Base-by-base conservation (phyloP, 2,329 filamentous ascomycete genomes). In the Hymenoscyphus infarciens region DNA sequence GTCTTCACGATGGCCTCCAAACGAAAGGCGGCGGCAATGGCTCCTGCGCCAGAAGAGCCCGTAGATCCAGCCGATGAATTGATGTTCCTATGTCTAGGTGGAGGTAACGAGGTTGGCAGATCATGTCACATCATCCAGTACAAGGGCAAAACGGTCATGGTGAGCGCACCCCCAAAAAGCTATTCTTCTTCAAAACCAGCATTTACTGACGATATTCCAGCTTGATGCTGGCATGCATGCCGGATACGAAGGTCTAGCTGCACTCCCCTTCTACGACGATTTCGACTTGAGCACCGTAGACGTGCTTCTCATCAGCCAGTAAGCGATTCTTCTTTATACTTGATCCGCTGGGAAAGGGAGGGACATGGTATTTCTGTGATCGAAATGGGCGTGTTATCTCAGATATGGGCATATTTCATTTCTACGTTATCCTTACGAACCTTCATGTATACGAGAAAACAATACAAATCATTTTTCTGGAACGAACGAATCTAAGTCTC, bases 131-230 rank as follows among this genome's bases (percentile, higher is more conserved):
- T 99, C 71, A 87, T 99, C 64, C 92, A 98, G 74, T 99, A 99
- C 84, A 99, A 98, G 79, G 95, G 95, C 66, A 99, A 99, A 78
- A 98, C 94, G 5, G 92, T 99, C 69, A 99, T 99, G 95, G 92
- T 96, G 80, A 70, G 86, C 63, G n/a, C n/a, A n/a, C n/a, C n/a
- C 57, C 58, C 5, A 31, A 27, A 1, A 55, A 15, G 52, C 4
- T 10, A 31, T 55, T 8, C 27, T 55, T 8, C 27, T 19, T 13
- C 52, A 1, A 22, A 33, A 27, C 2, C 22, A 33, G 11, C 15
- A 8, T 15, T 31, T 27, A 6, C 52, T 55, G 15, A 27, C 16
- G 25, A 31, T 55, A 49, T 22, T 54, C 45, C 49, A 62, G 92
- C 91, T 99, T 70, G 95, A 99, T 79, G 95, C 95, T 58, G 95